Evolutionary conservation across 441 rosid species (phyloP), one percentile per base, ranked within the genome.

Genomic region (Euphorbia schlechtendalii): DNA sequence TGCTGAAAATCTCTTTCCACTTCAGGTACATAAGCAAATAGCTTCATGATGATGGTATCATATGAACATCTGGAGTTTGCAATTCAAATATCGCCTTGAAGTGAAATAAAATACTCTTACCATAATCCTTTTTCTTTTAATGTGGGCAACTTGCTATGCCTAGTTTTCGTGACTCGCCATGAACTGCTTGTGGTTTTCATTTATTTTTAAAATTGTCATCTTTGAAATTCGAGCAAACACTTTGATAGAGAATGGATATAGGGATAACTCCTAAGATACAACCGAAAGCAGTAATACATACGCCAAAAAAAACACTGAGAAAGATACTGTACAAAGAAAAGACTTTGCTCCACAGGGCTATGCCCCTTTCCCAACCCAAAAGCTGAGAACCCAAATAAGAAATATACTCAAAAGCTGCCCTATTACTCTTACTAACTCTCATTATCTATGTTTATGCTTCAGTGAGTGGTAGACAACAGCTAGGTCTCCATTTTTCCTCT

Each of bases 1-100:
- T 1, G 81, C 89, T 15, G 98, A 91, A 66, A 90, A 86, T 74
- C 88, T 94, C 53, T 89, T 94, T 73, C 99, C 99, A 24, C 79
- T 87, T 71, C 98, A 87, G 96, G 99, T 91, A 81, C 49, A 30
- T 56, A 1, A 28, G 30, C 4, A 13, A 4, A 17, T 51, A 10
- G 2, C 46, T 9, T 68, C 28, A 51, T 15, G 6, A 18, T 34
- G 58, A 32, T 24, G 20, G 32, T 58, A 45, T 18, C 18, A 20
- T 66, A 14, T 22, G 17, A 36, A 46, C 56, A 32, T 41, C 3
- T 67, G 3, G 32, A 12, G 8, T 43, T 8, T 59, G n/a, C 10
- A n/a, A 49, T 18, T 22, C 49, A 57, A 48, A 43, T 38, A 27
- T 66, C 18, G 45, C 8, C 56, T 45, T 46, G 24, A 30, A 30